Evolutionary conservation across 176 grass and related monocot genomes (phyloP).

Genomic region (Oryza glaberrima): DNA sequence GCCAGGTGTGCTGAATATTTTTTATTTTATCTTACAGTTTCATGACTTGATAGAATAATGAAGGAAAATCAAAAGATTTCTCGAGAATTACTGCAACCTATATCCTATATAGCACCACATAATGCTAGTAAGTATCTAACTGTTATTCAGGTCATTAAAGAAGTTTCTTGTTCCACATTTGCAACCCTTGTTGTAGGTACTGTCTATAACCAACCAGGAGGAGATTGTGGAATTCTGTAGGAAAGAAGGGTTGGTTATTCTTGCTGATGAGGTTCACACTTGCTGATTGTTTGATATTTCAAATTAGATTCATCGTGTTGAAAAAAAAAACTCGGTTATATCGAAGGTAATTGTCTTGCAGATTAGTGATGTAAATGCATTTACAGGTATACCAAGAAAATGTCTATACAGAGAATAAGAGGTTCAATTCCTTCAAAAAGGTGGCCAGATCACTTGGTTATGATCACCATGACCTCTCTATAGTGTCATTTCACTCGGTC

Average conservation of each 20-base stretch:
- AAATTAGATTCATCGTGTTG: background rate
- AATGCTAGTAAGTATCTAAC: background rate
- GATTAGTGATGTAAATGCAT: background rate
- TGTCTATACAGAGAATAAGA: slow-evolving; percentile 58
- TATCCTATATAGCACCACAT: background rate
- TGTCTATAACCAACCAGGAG: slow-evolving; percentile 60
- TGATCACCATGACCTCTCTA: slow-evolving; percentile 39
- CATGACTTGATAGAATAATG: background rate
- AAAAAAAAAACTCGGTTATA: background rate
- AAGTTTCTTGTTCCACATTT: slow-evolving; percentile 23
- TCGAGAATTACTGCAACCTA: background rate
- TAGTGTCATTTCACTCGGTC: slow-evolving; percentile 69
- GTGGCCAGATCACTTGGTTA: slow-evolving; percentile 73
- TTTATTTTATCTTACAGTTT: background rate
- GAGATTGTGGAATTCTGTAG: slow-evolving; percentile 74
- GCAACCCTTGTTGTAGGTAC: slow-evolving; percentile 44
- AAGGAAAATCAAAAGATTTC: background rate
- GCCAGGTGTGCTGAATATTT: slow-evolving; percentile 48
- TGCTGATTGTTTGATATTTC: slow-evolving; percentile 9
- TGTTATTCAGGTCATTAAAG: background rate
- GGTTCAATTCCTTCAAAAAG: slow-evolving; percentile 75
- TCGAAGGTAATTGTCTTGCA: background rate
- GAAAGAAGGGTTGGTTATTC: slow-evolving; percentile 77
- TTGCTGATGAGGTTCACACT: slow-evolving; percentile 70
- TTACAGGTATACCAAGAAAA: slow-evolving; percentile 80